Evolutionary conservation across 2,329 filamentous ascomycete species (phyloP).

Genomic region (Sarocladiaceae sp.): DNA sequence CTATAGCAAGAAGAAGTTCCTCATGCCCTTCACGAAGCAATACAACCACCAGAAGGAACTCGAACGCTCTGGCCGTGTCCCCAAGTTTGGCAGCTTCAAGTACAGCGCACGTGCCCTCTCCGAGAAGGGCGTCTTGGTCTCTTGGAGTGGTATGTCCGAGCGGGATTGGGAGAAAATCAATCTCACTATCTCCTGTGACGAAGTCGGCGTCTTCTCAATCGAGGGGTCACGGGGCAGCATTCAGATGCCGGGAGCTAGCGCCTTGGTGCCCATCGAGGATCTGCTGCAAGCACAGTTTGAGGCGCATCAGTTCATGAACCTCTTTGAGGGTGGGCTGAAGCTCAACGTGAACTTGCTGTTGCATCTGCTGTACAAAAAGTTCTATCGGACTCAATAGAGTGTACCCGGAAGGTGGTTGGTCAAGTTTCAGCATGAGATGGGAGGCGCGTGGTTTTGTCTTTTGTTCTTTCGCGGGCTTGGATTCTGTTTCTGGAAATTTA

Average conservation of each 20-base stretch:
- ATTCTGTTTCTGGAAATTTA: not conserved
- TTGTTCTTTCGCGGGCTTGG: no score
- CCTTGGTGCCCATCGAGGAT: conserved; percentile 84
- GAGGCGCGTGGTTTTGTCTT: no score
- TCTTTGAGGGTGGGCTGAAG: conserved; percentile 79
- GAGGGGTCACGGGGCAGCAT: conserved; percentile 89
- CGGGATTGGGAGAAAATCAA: conserved; percentile 87
- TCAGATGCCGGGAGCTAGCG: conserved; percentile 90
- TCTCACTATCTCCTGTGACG: conserved; percentile 87
- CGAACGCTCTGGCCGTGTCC: conserved; percentile 83
- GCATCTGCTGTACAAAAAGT: conserved; percentile 98
- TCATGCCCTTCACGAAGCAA: conserved; percentile 95
- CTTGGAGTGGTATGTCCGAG: conserved; percentile 80
- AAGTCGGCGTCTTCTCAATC: conserved; percentile 88
- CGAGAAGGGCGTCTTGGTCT: conserved; percentile 89
- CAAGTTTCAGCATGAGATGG: no score
- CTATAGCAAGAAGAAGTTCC: conserved; percentile 78
- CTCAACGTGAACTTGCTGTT: conserved; percentile 95
- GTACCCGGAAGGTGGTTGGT: not conserved
- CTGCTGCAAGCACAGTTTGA: conserved; percentile 95
- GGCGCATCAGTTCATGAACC: conserved; percentile 89
- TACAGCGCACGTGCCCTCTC: conserved; percentile 84
- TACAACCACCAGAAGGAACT: conserved; percentile 98
- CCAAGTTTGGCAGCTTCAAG: conserved; percentile 97
- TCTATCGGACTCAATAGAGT: conserved; percentile 66